These are phyloP conservation scores for Anisodus acutangulus DNA, from an alignment of 257 asterid genomes.

Conservation along the genomic window DNA sequence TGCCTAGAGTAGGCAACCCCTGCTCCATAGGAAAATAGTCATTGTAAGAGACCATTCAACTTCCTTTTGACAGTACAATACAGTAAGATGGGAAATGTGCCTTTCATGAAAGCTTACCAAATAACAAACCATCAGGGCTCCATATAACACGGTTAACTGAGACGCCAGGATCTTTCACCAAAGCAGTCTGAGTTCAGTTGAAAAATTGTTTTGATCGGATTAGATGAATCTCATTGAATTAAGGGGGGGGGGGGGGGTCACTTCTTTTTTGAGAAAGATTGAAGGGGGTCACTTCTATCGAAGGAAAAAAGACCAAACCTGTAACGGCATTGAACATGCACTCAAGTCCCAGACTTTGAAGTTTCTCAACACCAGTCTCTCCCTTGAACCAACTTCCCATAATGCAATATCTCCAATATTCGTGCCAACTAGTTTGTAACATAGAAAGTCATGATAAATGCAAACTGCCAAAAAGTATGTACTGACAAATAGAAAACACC, in stretches of 20 bases:
- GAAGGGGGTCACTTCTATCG: neutral
- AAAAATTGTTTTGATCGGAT: conserved; percentile 12
- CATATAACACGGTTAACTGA: conserved; percentile 92
- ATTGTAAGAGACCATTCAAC: conserved; percentile 32
- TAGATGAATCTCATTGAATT: conserved; percentile 14
- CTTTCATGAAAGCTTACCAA: conserved; percentile 56
- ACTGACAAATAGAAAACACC: conserved; percentile 2
- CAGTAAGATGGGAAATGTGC: neutral
- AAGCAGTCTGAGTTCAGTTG: conserved; percentile 57
- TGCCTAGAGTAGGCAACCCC: conserved; percentile 96
- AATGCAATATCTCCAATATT: conserved; percentile 86
- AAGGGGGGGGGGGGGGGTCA: neutral
- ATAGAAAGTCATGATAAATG: conserved; percentile 10
- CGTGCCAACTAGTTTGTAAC: conserved; percentile 76
- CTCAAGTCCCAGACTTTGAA: conserved; percentile 90
- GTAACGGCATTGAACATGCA: conserved; percentile 75
- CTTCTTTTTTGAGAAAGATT: no score
- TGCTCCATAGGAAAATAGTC: conserved; percentile 38
- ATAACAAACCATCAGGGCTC: conserved; percentile 91
- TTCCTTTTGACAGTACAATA: conserved; percentile 2
- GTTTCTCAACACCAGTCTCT: conserved; percentile 71
- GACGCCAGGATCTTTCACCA: conserved; percentile 82
- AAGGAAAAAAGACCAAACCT: conserved; percentile 49
- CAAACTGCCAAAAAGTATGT: conserved; percentile 7
- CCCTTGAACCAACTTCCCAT: conserved; percentile 88